Evolutionary conservation across 345 rosid species (phyloP).

Genomic region (Moricandia arvensis): DNA sequence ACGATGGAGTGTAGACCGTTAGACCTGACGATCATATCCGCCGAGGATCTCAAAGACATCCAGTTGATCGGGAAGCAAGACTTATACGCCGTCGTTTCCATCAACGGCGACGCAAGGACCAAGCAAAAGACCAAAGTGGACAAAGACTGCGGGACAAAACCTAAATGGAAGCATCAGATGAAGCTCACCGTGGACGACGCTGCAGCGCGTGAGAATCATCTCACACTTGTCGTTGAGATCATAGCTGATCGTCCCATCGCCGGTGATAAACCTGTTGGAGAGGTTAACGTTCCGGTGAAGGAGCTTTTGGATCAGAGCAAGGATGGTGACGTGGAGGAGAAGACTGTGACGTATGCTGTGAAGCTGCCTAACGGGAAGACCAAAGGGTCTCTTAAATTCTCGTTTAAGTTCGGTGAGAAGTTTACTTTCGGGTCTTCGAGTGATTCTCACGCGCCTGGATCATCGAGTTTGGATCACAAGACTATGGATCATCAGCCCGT

Average conservation of each 20-base stretch:
- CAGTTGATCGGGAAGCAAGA: conserved; percentile 61
- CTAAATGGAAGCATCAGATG: conserved; percentile 57
- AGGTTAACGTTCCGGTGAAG: conserved; percentile 51
- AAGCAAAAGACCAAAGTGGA: conserved; percentile 50
- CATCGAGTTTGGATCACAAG: conserved; percentile 2
- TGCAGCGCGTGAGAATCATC: conserved; percentile 42
- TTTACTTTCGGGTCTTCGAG: conserved; percentile 16
- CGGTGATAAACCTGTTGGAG: conserved; percentile 53
- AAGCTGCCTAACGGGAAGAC: conserved; percentile 33
- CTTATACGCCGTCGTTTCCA: conserved; percentile 51
- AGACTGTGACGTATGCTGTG: conserved; percentile 33
- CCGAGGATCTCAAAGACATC: conserved; percentile 53
- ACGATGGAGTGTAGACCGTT: conserved; percentile 57
- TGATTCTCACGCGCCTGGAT: conserved; percentile 17
- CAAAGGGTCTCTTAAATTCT: conserved; percentile 37
- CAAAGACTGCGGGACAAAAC: conserved; percentile 51
- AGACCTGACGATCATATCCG: conserved; percentile 53
- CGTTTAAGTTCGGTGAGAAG: conserved; percentile 36
- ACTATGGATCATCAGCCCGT: conserved; percentile 33
- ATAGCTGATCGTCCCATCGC: conserved; percentile 49
- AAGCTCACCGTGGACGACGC: conserved; percentile 54
- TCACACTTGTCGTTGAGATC: conserved; percentile 42
- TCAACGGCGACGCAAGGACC: conserved; percentile 46
- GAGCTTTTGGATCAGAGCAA: conserved; percentile 45
- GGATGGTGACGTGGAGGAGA: conserved; percentile 21